These are phyloP conservation scores for Aspergillus terreus DNA, from an alignment of 2,329 filamentous ascomycete genomes.

Conservation along the genomic window DNA sequence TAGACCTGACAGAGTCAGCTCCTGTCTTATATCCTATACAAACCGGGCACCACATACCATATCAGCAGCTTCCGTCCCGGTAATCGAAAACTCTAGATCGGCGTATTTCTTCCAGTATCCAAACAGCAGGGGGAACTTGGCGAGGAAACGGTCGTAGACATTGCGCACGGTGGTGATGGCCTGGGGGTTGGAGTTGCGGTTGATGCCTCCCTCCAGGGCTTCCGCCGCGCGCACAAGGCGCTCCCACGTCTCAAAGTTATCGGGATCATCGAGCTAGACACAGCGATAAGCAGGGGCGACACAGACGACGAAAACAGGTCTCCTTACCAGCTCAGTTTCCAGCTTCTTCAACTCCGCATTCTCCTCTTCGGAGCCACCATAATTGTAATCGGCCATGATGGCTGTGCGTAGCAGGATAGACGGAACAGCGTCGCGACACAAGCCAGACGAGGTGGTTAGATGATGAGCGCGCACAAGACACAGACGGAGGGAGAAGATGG, in stretches of 20 bases:
- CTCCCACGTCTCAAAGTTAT: constrained; percentile 95
- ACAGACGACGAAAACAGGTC: neutral
- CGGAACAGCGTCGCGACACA: neutral
- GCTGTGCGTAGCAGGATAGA: constrained; percentile 2
- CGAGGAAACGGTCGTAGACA: constrained; percentile 86
- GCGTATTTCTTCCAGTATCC: constrained; percentile 99
- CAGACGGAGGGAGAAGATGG: neutral
- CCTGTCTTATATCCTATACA: neutral
- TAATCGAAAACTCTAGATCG: constrained; percentile 94
- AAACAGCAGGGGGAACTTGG: constrained; percentile 92
- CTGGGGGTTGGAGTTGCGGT: constrained; percentile 92
- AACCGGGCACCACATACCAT: constrained; percentile 61
- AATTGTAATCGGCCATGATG: constrained; percentile 69
- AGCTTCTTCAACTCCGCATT: constrained; percentile 77
- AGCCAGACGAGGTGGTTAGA: neutral
- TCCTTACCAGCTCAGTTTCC: constrained; percentile 70
- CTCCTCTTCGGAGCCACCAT: constrained; percentile 73
- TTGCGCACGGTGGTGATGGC: constrained; percentile 83
- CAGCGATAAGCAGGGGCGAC: constrained; percentile 4
- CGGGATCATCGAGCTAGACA: constrained; percentile 63
- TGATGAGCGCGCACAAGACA: neutral
- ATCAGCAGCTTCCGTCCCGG: constrained; percentile 92
- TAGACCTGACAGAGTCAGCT: constrained; percentile 64
- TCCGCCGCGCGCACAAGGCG: constrained; percentile 81
- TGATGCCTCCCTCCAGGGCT: constrained; percentile 83